Evolutionary conservation across 73 alveolate species (phyloP).

Genomic region (Uronychia binucleata): DNA sequence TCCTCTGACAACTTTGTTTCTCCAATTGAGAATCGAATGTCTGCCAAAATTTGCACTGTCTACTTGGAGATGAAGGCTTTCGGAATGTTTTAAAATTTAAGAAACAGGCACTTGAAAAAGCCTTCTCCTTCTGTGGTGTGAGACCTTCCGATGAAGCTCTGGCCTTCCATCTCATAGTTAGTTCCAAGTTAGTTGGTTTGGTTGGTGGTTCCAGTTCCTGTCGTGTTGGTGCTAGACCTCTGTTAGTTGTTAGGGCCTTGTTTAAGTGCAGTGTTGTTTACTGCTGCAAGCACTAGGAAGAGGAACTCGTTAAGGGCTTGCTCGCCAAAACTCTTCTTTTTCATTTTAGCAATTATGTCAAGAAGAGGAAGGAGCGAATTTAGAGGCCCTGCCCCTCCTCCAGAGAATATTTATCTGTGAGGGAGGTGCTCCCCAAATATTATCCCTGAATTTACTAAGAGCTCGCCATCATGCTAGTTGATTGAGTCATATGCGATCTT

Average conservation of each 20-base stretch:
- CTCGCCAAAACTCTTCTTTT: not conserved
- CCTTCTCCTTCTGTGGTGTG: not conserved
- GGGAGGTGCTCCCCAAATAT: not conserved
- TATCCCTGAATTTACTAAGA: constrained; percentile 49
- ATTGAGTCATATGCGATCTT: constrained; percentile 41
- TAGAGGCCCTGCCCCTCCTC: constrained; percentile 41
- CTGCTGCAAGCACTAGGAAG: not conserved
- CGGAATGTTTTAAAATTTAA: constrained; percentile 23
- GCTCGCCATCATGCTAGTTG: constrained; percentile 40
- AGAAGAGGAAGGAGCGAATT: constrained; percentile 32
- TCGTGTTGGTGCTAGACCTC: too few species aligned
- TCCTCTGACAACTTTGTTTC: constrained; percentile 39
- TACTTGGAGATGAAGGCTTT: constrained; percentile 21
- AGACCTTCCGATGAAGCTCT: too few species aligned
- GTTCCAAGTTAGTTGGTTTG: too few species aligned
- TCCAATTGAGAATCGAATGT: constrained; percentile 57
- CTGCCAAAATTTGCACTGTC: constrained; percentile 55
- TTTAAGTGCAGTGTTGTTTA: not conserved
- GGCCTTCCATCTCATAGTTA: too few species aligned
- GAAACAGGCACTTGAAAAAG: constrained; percentile 40
- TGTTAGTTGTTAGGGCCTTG: not conserved
- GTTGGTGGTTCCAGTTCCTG: constrained; percentile 3
- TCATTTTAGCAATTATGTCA: constrained; percentile 16
- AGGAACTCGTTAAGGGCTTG: not conserved
- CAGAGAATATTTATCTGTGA: not conserved